phyloP scores from a whole-genome alignment of 108 stramenopile genomes.

The Conticribra guillardii region DNA sequence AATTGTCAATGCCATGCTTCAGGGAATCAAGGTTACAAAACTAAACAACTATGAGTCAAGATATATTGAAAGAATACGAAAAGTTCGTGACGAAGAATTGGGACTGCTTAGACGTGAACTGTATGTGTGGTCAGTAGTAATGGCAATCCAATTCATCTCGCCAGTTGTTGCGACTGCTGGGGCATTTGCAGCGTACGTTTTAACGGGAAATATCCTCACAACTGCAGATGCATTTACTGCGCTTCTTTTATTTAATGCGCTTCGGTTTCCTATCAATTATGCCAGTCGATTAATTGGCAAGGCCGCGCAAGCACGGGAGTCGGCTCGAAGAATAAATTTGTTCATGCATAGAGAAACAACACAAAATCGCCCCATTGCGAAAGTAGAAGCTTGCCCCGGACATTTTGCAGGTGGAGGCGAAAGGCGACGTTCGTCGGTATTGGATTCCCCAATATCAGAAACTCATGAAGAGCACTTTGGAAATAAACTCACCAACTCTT shows the following conservation, averaged over 20 bases:
- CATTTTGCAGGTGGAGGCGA: neutral
- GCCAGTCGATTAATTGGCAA: slow-evolving; percentile 76
- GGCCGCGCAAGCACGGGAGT: slow-evolving; percentile 67
- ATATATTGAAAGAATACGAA: slow-evolving; percentile 56
- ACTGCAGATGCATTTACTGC: slow-evolving; percentile 79
- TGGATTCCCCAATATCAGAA: neutral
- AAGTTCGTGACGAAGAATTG: slow-evolving; percentile 60
- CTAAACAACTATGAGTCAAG: slow-evolving; percentile 77
- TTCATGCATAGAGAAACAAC: slow-evolving; percentile 63
- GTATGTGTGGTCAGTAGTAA: slow-evolving; percentile 66
- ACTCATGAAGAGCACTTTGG: neutral
- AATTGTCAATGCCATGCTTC: slow-evolving; percentile 73
- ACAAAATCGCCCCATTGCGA: no score
- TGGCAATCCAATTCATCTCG: slow-evolving; percentile 76
- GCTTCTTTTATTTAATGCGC: slow-evolving; percentile 69
- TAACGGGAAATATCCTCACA: slow-evolving; percentile 62
- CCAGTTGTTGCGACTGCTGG: slow-evolving; percentile 74
- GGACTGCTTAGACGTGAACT: slow-evolving; percentile 62
- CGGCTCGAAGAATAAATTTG: slow-evolving; percentile 50
- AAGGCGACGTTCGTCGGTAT: neutral
- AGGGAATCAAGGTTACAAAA: slow-evolving; percentile 75
- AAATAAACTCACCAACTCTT: no score
- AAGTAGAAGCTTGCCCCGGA: no score
- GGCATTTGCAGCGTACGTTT: slow-evolving; percentile 73
- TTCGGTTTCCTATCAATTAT: slow-evolving; percentile 90